phyloP scores from a whole-genome alignment of 2,329 filamentous ascomycete species.

The Botryotinia globosa region DNA sequence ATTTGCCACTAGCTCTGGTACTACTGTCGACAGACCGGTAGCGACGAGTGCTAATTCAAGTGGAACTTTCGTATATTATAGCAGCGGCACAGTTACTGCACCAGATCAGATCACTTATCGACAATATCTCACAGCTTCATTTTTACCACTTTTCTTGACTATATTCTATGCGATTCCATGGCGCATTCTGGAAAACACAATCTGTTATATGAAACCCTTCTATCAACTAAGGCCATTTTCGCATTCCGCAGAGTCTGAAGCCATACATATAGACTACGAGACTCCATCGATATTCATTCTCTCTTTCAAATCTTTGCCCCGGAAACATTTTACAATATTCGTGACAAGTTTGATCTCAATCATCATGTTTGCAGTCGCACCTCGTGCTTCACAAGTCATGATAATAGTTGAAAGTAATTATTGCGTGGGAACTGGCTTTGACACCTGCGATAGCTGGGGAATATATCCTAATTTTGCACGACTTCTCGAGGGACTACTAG shows the following conservation, averaged over 20 bases:
- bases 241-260: background rate
- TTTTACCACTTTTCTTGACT: background rate
- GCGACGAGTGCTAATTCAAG: constrained; percentile 11
- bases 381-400: background rate
- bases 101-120: background rate
- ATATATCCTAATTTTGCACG: constrained; percentile 1
- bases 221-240: background rate
- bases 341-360: background rate
- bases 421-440: background rate
- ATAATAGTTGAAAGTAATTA: background rate
- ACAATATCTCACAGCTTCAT: constrained; percentile 10
- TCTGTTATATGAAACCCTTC: background rate
- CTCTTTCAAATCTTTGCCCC: background rate
- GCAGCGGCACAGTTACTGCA: background rate
- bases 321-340: background rate
- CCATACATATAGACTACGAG: background rate
- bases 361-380: background rate
- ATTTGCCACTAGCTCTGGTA: background rate
- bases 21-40: background rate
- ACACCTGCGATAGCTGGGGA: background rate
- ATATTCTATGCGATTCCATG: constrained; percentile 10
- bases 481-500: background rate
- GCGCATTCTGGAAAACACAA: constrained; percentile 6
- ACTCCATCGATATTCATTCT: background rate
- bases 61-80: background rate